Evolutionary conservation across 2,329 filamentous ascomycete species (phyloP), one percentile per base, ranked within the genome.

Genomic region (Pseudogymnoascus sp.): DNA sequence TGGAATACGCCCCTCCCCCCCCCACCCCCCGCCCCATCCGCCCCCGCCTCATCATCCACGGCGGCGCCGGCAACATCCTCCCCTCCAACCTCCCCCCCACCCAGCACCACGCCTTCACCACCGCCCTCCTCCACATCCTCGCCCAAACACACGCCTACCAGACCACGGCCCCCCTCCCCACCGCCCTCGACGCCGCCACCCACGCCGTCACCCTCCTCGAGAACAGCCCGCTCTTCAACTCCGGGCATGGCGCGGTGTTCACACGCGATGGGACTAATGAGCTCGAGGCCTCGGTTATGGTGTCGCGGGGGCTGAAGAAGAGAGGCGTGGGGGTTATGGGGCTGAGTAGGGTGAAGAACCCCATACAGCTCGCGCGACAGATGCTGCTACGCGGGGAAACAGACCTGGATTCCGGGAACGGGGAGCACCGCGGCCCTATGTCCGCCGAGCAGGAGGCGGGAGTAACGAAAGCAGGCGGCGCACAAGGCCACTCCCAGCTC

Each of bases 231-330:
- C 83, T 96, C 4, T 96, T 95, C 82, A 96, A 96, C 77, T 86
- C 87, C 64, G 91, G 87, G 7, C 87, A 86, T 70, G 93, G 93
- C 62, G 90, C 91, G 61, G 91, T 96, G 19, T 96, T 96, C 75
- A 96, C 91, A 0, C 85, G 87, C 61, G 87, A 88, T 68, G 93
- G 92, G 17, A 83, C 87, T 66, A 92, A 93, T 73, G 90, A 96
- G 77, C 86, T 96, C 66, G 92, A 96, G 76, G 90, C 90, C 1
- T 90, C 86, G 8, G 84, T 96, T 61, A 96, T 96, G 91, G 89
- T 96, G 0, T 89, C 88, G 1, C 81, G 81, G 28, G 88, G 87
- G 0, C 79, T 80, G 64, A 82, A 85, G 42, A 96, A 96, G 78
- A 84, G 90, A 36, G 91, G 87, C 15, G 89, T 90, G 0, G 90